phyloP scores from a whole-genome alignment of 306 rosid species.

The apple (Malus domestica) region DNA sequence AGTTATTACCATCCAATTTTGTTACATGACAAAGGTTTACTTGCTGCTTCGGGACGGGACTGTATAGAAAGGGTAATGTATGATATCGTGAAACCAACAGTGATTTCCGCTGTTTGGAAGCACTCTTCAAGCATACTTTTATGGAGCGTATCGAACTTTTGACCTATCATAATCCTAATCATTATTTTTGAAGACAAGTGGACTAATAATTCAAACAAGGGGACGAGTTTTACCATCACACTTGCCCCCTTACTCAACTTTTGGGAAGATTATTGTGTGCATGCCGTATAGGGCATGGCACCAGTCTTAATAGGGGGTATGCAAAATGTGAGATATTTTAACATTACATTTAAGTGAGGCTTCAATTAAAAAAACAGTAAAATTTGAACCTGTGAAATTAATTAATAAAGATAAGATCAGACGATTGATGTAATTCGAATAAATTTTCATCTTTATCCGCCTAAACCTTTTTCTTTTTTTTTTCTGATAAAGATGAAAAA shows the following conservation, averaged over 20 bases:
- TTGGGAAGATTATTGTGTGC: neutral
- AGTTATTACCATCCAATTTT: slow-evolving; percentile 47
- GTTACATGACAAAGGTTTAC: slow-evolving; percentile 20
- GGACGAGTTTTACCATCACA: neutral
- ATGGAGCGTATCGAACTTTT: neutral
- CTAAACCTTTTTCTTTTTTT: too few species aligned
- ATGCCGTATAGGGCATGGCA: neutral
- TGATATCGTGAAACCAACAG: neutral
- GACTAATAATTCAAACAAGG: too few species aligned
- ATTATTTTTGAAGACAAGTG: too few species aligned
- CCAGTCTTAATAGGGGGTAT: neutral
- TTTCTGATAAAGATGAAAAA: neutral
- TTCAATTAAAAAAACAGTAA: too few species aligned
- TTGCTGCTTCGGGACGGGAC: slow-evolving; percentile 16
- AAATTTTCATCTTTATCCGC: neutral
- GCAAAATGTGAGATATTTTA: neutral
- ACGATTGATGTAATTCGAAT: too few species aligned
- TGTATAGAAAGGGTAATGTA: slow-evolving; percentile 1
- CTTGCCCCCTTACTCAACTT: neutral
- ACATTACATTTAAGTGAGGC: too few species aligned
- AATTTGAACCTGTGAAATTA: too few species aligned
- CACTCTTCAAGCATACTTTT: neutral
- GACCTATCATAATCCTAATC: neutral
- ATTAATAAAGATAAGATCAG: too few species aligned
- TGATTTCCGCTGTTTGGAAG: neutral